These are phyloP conservation scores for Ogataea chonburiensis DNA, from an alignment of 805 yeast species.

Conservation along the genomic window DNA sequence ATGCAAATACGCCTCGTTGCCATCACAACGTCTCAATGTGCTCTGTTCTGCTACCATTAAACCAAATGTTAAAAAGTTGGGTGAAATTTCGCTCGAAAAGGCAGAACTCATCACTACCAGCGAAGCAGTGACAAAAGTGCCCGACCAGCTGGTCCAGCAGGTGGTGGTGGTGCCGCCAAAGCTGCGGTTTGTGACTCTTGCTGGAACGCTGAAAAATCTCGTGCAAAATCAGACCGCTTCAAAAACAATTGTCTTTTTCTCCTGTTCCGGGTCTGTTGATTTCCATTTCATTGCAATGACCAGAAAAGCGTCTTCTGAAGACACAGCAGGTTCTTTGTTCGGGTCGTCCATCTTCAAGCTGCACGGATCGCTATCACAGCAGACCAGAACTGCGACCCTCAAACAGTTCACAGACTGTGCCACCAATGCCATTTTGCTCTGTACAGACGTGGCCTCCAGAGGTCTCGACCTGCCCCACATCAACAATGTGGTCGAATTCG, in stretches of 20 bases:
- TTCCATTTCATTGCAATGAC: constrained; percentile 81
- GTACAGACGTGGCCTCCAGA: constrained; percentile 98
- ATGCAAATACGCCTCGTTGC: constrained; percentile 55
- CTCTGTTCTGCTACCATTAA: constrained; percentile 95
- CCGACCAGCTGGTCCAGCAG: constrained; percentile 85
- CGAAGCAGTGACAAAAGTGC: constrained; percentile 51
- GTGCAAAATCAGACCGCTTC: constrained; percentile 34
- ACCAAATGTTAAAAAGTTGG: constrained; percentile 73
- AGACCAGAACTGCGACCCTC: constrained; percentile 74
- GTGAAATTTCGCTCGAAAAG: constrained; percentile 69
- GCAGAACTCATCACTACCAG: constrained; percentile 63
- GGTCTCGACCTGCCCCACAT: constrained; percentile 91
- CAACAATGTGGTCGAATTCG: constrained; percentile 84
- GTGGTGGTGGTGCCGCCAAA: constrained; percentile 90
- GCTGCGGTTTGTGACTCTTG: constrained; percentile 76
- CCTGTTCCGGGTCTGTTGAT: constrained; percentile 96
- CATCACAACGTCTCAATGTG: constrained; percentile 68
- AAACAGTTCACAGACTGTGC: constrained; percentile 51
- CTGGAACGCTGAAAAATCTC: constrained; percentile 59
- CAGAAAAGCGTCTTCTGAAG: constrained; percentile 32
- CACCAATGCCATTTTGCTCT: constrained; percentile 60
- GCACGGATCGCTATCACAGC: constrained; percentile 91
- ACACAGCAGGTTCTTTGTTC: constrained; percentile 31
- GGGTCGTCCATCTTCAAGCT: constrained; percentile 57
- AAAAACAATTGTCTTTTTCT: constrained; percentile 79